These are phyloP conservation scores for Umbelopsis sp. DNA, from an alignment of 371 early-diverging fungal genomes.

Conservation along the genomic window DNA sequence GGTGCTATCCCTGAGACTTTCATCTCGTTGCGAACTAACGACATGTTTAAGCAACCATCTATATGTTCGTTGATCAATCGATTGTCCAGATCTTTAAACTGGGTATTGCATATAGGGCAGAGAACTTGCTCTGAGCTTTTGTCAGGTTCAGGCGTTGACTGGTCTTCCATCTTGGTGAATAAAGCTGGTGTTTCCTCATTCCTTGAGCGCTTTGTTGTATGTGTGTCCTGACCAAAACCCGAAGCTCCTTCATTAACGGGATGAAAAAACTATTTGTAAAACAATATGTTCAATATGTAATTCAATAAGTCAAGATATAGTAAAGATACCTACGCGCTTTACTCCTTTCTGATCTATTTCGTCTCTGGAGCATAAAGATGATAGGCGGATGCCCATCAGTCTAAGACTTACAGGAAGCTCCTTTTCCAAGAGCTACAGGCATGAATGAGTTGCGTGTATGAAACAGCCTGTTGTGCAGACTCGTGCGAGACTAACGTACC, in stretches of 20 bases:
- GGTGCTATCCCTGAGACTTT: no score
- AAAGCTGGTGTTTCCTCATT: no score
- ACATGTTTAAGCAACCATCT: slow-evolving; percentile 43
- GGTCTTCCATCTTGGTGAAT: no score
- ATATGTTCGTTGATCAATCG: slow-evolving; percentile 40
- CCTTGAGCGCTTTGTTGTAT: background rate
- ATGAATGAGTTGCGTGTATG: background rate
- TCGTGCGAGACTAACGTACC: slow-evolving; percentile 17
- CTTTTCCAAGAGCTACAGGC: slow-evolving; percentile 29
- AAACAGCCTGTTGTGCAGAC: background rate
- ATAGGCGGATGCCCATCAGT: slow-evolving; percentile 48
- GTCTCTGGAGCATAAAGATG: slow-evolving; percentile 33
- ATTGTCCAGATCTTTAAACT: slow-evolving; percentile 30
- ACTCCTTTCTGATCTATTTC: slow-evolving; percentile 34
- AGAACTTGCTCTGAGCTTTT: slow-evolving; percentile 7
- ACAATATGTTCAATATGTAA: no score
- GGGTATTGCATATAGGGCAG: slow-evolving; percentile 46
- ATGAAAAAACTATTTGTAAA: background rate
- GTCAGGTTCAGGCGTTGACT: background rate
- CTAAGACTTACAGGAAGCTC: slow-evolving; percentile 49
- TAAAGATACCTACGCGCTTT: slow-evolving; percentile 28
- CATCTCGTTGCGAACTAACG: slow-evolving; percentile 1
- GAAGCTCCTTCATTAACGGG: slow-evolving; percentile 23
- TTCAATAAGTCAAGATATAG: background rate
- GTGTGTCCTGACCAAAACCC: slow-evolving; percentile 4